phyloP scores from a whole-genome alignment of 164 flowering plant species.

The Magnolia officinalis region DNA sequence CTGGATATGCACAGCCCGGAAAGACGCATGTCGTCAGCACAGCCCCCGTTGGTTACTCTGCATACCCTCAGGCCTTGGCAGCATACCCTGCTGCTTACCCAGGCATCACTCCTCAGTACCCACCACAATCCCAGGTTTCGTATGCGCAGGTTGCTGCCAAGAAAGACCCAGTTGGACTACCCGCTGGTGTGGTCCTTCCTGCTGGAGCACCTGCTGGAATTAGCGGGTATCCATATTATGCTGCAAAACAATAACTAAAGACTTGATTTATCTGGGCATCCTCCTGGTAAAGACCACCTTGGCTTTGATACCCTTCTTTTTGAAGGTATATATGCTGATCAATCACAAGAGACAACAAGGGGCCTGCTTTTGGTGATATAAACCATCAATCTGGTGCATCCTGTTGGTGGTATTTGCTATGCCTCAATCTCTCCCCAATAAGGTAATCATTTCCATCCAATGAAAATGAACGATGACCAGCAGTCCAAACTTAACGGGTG shows the following conservation, averaged over 20 bases:
- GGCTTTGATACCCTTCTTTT: not conserved
- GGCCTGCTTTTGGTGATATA: too few species aligned
- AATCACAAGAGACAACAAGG: too few species aligned
- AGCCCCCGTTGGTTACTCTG: slow-evolving; percentile 37
- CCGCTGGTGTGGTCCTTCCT: slow-evolving; percentile 20
- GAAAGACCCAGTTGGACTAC: slow-evolving; percentile 34
- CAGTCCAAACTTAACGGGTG: too few species aligned
- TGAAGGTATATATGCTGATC: too few species aligned
- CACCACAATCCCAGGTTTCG: slow-evolving; percentile 31
- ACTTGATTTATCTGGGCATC: not conserved
- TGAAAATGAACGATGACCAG: too few species aligned
- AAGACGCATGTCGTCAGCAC: slow-evolving; percentile 22
- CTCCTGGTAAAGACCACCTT: not conserved
- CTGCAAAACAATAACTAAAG: slow-evolving; percentile 32
- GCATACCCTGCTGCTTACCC: slow-evolving; percentile 40
- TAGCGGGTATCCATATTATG: slow-evolving; percentile 43
- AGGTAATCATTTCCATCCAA: too few species aligned
- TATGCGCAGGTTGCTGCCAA: slow-evolving; percentile 27
- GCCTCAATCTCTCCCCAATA: too few species aligned
- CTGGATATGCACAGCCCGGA: slow-evolving; percentile 47
- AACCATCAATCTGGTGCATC: too few species aligned
- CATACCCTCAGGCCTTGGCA: slow-evolving; percentile 39
- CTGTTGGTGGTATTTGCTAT: too few species aligned
- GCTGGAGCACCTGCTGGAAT: slow-evolving; percentile 12
- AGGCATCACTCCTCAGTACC: slow-evolving; percentile 32